A percentile compares a stretch with the other conserved stretches of the same genome.
These are phyloP conservation scores for Serendipita sp. DNA, from an alignment of 768 basidiomycete genomes.

Conservation along the genomic window DNA sequence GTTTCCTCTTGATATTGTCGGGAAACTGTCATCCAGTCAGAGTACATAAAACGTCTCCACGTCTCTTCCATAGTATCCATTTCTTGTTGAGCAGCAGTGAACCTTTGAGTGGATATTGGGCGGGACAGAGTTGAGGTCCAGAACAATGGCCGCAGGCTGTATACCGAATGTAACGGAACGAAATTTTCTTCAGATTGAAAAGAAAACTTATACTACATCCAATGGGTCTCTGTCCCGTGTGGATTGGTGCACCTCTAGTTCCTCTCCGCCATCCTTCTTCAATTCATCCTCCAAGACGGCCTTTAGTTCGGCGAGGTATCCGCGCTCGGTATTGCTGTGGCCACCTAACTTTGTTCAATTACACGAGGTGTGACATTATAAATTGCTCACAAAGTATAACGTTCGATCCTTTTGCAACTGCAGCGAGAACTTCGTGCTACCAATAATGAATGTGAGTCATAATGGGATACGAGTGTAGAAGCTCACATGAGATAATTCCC, in stretches of 20 bases:
- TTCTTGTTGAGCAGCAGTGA: too few species aligned
- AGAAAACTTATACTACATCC: constrained; percentile 2
- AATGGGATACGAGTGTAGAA: neutral
- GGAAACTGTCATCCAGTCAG: too few species aligned
- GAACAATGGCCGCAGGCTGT: too few species aligned
- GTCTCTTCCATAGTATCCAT: too few species aligned
- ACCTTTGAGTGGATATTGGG: too few species aligned
- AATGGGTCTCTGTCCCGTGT: constrained; percentile 17
- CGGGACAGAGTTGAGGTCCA: too few species aligned
- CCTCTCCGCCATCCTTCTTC: constrained; percentile 19
- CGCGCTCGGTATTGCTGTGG: constrained; percentile 91
- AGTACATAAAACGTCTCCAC: too few species aligned
- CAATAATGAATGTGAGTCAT: constrained; percentile 9
- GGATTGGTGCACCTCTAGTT: constrained; percentile 23
- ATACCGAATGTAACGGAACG: too few species aligned
- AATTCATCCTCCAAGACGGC: constrained; percentile 43
- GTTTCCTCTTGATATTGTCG: too few species aligned
- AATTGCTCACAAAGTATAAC: constrained; percentile 63
- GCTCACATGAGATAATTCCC: constrained; percentile 77
- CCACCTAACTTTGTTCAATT: constrained; percentile 37
- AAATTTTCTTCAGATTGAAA: neutral
- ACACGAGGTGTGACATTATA: constrained; percentile 12
- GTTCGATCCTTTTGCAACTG: constrained; percentile 56
- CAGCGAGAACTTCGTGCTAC: constrained; percentile 77
- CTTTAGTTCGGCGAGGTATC: constrained; percentile 67